Conservation (phyloP, 768 basidiomycete genomes). For the Tulasnella sp. region DNA sequence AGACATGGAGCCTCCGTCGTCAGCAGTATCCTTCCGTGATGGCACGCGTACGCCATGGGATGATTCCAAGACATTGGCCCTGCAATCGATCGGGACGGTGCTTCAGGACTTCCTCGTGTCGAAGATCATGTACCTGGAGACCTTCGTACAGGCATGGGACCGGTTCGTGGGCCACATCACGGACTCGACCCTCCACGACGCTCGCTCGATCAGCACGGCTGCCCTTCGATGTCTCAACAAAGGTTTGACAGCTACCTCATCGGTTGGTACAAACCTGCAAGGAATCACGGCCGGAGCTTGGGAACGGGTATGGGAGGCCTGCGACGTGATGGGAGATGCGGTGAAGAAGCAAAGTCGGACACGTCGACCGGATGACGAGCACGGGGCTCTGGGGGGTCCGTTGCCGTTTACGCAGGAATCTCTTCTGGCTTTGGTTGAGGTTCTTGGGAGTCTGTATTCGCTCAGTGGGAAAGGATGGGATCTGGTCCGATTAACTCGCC, state of each 20-base stretch:
- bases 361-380: not conserved
- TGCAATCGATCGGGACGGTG: conserved; percentile 75
- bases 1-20: conserved; percentile 5
- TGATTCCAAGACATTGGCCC: conserved; percentile 76
- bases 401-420: conserved; percentile 75
- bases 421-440: conserved; percentile 68
- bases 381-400: not conserved
- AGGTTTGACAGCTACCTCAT: conserved; percentile 50
- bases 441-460: conserved; percentile 49
- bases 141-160: conserved; percentile 64
- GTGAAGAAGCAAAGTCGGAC: conserved; percentile 23
- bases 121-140: conserved; percentile 61
- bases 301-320: conserved; percentile 59
- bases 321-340: conserved; percentile 53
- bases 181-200: conserved; percentile 57
- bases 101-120: conserved; percentile 67
- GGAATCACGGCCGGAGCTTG: conserved; percentile 38
- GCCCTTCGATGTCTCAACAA: conserved; percentile 76
- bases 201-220: conserved; percentile 64
- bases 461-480: conserved; percentile 51
- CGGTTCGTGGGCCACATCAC: conserved; percentile 64
- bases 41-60: conserved; percentile 46
- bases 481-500: conserved; percentile 47
- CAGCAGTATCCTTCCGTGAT: not conserved
- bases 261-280: conserved; percentile 21